Conservation (phyloP, 2,329 filamentous ascomycete species). For the Fusarium graminum region DNA sequence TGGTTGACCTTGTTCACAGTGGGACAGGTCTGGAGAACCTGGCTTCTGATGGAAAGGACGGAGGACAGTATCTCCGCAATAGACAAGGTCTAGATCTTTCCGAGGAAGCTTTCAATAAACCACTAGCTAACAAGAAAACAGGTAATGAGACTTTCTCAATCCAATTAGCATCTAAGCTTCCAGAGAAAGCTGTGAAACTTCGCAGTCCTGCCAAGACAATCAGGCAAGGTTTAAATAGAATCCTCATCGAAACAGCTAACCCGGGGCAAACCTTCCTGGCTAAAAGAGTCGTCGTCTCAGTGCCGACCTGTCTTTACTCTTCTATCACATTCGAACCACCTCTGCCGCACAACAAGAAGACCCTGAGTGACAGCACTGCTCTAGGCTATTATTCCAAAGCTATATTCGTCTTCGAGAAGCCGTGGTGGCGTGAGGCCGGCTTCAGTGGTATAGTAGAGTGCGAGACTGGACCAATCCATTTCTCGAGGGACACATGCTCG, state of each 20-base stretch:
- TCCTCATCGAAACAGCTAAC: slow-evolving; percentile 33
- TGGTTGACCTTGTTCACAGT: slow-evolving; percentile 41
- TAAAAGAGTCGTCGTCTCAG: slow-evolving; percentile 47
- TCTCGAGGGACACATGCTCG: slow-evolving; percentile 48
- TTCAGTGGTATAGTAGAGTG: slow-evolving; percentile 59
- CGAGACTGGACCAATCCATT: slow-evolving; percentile 47
- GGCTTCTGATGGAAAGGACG: slow-evolving; percentile 36
- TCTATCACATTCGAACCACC: slow-evolving; percentile 45
- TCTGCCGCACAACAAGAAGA: slow-evolving; percentile 49
- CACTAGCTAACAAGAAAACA: slow-evolving; percentile 7
- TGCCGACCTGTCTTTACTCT: slow-evolving; percentile 44
- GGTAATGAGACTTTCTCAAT: slow-evolving; percentile 37
- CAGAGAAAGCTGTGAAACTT: slow-evolving; percentile 25
- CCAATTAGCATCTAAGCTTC: slow-evolving; percentile 31
- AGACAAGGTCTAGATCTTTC: slow-evolving; percentile 31
- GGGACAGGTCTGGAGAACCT: slow-evolving; percentile 40
- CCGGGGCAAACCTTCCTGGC: slow-evolving; percentile 28
- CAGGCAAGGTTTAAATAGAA: slow-evolving; percentile 23
- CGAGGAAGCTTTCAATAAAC: too few species aligned
- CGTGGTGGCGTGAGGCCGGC: slow-evolving; percentile 61
- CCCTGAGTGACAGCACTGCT: slow-evolving; percentile 48
- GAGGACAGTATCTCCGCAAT: slow-evolving; percentile 45
- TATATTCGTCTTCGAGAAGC: slow-evolving; percentile 57
- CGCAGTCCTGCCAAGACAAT: slow-evolving; percentile 37
- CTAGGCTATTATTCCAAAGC: slow-evolving; percentile 55